Percentiles rank a stretch among this genome's conserved stretches.
phyloP scores from a whole-genome alignment of 169 alveolate genomes.

The Eimeria necatrix region DNA sequence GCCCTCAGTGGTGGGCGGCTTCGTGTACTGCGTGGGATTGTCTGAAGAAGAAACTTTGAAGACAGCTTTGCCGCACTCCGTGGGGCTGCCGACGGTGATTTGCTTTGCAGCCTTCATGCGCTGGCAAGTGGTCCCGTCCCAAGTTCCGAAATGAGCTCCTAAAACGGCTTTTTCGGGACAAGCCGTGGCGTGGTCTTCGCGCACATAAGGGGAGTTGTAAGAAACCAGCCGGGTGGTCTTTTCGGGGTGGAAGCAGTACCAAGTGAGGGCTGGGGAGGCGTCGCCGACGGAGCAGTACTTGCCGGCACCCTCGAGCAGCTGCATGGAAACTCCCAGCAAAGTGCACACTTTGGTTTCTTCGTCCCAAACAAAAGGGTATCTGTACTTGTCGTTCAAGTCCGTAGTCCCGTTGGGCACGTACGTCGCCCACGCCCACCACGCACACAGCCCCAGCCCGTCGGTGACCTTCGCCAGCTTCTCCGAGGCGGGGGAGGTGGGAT shows the following conservation, averaged over 20 bases:
- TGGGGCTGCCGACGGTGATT: not conserved
- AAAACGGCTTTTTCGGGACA: constrained; percentile 62
- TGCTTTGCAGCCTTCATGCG: constrained; percentile 27
- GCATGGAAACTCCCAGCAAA: constrained; percentile 67
- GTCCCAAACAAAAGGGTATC: constrained; percentile 68
- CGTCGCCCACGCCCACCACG: constrained; percentile 71
- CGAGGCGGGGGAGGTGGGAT: not conserved
- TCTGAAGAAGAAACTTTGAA: constrained; percentile 48
- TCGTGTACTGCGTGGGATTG: constrained; percentile 70
- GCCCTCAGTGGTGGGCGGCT: constrained; percentile 25
- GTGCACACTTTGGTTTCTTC: constrained; percentile 25
- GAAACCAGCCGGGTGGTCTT: not conserved
- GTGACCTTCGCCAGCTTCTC: not conserved
- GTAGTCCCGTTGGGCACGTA: not conserved
- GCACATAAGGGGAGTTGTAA: constrained; percentile 68
- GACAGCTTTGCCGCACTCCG: constrained; percentile 51
- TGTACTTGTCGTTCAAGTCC: not conserved
- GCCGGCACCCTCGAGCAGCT: constrained; percentile 66
- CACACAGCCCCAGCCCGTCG: constrained; percentile 66
- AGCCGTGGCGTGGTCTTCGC: constrained; percentile 58
- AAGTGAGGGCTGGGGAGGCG: constrained; percentile 15
- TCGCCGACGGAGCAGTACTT: constrained; percentile 72
- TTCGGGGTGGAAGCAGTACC: constrained; percentile 74
- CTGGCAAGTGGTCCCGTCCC: constrained; percentile 68
- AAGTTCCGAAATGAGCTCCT: constrained; percentile 73